phyloP scores from a whole-genome alignment of 345 rosid genomes.

The Isatis tinctoria region DNA sequence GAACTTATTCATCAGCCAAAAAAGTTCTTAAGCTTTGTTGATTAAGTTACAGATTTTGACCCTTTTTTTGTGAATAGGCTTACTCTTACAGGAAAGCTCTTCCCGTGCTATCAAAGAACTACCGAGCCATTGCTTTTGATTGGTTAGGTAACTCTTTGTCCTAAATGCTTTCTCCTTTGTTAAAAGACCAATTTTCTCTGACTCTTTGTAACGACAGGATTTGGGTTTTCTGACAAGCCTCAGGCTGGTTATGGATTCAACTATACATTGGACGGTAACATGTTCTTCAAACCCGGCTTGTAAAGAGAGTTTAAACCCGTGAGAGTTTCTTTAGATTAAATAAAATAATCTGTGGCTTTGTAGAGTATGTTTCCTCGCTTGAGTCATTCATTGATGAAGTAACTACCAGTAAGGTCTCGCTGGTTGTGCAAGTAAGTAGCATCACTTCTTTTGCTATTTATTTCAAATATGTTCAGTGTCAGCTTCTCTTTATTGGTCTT shows the following conservation, averaged over 20 bases:
- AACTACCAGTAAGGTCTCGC: slow-evolving; percentile 48
- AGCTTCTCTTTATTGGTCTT: slow-evolving; percentile 6
- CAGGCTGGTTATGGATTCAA: slow-evolving; percentile 91
- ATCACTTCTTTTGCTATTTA: background rate
- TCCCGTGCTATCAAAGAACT: slow-evolving; percentile 66
- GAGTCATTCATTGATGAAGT: slow-evolving; percentile 67
- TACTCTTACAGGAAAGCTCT: slow-evolving; percentile 85
- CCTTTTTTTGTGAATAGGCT: slow-evolving; percentile 43
- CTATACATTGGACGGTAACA: slow-evolving; percentile 73
- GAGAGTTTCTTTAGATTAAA: background rate
- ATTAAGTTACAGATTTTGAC: background rate
- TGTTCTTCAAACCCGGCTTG: background rate
- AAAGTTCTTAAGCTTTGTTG: too few relatives aligned
- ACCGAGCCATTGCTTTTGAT: slow-evolving; percentile 78
- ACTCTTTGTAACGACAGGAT: slow-evolving; percentile 34
- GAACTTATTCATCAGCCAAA: too few relatives aligned
- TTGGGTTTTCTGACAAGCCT: slow-evolving; percentile 98
- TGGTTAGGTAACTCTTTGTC: slow-evolving; percentile 40
- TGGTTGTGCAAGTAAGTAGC: slow-evolving; percentile 74
- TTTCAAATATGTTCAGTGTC: background rate
- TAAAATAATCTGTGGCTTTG: slow-evolving; percentile 12
- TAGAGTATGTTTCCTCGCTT: slow-evolving; percentile 77
- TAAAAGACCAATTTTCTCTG: too few relatives aligned
- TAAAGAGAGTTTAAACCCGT: background rate
- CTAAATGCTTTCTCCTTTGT: too few relatives aligned